phyloP scores from a whole-genome alignment of 225 moss, liverwort and hornwort species.

The Sphagnum contortum region DNA sequence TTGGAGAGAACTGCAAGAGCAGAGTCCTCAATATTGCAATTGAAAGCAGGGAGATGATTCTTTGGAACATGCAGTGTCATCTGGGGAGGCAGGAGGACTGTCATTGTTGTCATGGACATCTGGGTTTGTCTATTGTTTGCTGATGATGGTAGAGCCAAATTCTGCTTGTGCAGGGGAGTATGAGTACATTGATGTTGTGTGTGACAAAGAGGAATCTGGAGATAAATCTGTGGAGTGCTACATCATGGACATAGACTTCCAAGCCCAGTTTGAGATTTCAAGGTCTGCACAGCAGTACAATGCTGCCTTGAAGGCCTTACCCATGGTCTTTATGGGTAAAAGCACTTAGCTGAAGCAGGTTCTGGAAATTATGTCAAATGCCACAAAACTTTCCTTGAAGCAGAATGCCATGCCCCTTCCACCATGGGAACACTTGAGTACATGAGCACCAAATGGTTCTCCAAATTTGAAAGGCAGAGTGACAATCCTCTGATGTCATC shows the following conservation, averaged over 20 bases:
- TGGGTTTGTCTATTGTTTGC: no score
- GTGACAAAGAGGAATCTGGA: conserved; percentile 12
- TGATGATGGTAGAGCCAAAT: no score
- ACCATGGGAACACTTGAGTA: conserved; percentile 74
- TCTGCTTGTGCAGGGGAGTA: conserved; percentile 44
- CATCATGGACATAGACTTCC: conserved; percentile 70
- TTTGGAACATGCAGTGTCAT: no score
- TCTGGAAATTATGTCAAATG: conserved; percentile 60
- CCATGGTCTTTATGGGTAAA: conserved; percentile 63
- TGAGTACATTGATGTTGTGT: conserved; percentile 58
- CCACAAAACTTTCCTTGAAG: conserved; percentile 49
- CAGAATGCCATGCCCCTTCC: conserved; percentile 69
- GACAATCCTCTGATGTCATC: conserved; percentile 8
- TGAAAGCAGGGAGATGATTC: no score
- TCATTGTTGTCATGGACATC: no score
- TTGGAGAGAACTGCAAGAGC: no score
- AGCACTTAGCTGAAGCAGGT: conserved; percentile 49
- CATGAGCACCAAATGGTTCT: conserved; percentile 69
- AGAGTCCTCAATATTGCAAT: no score
- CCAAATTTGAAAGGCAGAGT: conserved; percentile 30
- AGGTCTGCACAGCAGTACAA: conserved; percentile 52
- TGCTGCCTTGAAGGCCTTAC: conserved; percentile 44
- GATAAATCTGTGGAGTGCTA: conserved; percentile 21
- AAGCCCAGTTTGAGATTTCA: conserved; percentile 68
- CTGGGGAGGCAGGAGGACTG: no score